Evolutionary conservation across 495 filamentous ascomycete species (phyloP).

Genomic region (Aspergillus diversus): DNA sequence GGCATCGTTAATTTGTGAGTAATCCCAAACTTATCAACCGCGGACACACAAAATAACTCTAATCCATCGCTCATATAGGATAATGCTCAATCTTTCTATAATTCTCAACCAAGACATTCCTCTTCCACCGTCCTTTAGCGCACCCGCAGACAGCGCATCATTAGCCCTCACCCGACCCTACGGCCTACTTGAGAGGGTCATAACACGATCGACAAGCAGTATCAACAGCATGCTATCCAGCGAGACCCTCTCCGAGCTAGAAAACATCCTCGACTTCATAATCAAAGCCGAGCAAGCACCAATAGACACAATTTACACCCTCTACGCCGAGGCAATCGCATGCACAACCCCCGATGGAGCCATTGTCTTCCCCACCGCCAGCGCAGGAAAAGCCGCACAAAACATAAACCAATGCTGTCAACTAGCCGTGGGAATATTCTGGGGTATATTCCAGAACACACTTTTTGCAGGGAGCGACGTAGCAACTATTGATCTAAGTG

Average conservation of each 20-base stretch:
- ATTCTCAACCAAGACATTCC: not conserved
- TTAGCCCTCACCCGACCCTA: not conserved
- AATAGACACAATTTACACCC: too few relatives aligned
- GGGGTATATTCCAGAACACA: not conserved
- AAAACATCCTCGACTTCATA: slow-evolving; percentile 3
- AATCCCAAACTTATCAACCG: not conserved
- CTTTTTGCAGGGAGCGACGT: not conserved
- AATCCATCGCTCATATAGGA: not conserved
- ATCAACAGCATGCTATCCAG: not conserved
- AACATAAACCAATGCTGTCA: slow-evolving; percentile 6
- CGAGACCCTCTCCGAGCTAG: not conserved
- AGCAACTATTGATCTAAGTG: not conserved
- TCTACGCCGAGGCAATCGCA: too few relatives aligned
- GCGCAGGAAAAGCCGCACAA: not conserved
- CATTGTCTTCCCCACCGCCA: not conserved
- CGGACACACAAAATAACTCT: not conserved
- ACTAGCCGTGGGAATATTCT: slow-evolving; percentile 3
- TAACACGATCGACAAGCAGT: not conserved
- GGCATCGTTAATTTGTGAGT: slow-evolving; percentile 4
- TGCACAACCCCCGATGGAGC: too few relatives aligned
- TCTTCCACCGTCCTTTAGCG: too few relatives aligned
- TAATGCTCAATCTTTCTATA: not conserved
- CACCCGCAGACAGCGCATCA: not conserved
- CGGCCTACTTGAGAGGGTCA: not conserved
- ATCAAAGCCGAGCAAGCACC: not conserved